phyloP scores from a whole-genome alignment of 345 rosid genomes.

The Eutrema heterophyllum region DNA sequence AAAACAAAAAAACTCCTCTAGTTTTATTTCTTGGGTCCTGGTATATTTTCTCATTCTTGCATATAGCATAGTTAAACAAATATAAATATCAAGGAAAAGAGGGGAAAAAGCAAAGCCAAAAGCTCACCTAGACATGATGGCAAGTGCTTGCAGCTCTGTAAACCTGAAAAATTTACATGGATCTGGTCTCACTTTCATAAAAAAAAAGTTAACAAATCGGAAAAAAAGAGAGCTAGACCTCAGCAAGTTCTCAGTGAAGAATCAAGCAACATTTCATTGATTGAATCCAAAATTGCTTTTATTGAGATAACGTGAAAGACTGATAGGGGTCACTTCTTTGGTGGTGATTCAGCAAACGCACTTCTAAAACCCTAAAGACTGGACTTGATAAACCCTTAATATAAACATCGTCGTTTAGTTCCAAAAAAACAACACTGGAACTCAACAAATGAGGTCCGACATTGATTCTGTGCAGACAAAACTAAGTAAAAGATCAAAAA shows the following conservation, averaged over 20 bases:
- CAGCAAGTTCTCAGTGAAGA: background rate
- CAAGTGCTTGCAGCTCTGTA: slow-evolving; percentile 12
- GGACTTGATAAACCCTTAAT: background rate
- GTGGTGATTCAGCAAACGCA: background rate
- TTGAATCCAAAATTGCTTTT: background rate
- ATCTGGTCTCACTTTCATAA: background rate
- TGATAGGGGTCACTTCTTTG: background rate
- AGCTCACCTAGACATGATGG: slow-evolving; percentile 30
- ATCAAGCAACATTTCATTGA: background rate
- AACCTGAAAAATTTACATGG: slow-evolving; percentile 7
- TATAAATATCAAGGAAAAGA: background rate
- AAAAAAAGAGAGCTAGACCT: background rate
- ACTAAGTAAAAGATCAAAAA: background rate
- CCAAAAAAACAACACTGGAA: background rate
- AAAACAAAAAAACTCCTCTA: background rate
- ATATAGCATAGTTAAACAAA: background rate
- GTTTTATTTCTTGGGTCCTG: background rate
- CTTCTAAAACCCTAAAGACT: slow-evolving; percentile 19
- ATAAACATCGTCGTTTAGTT: background rate
- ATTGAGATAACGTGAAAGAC: too few species aligned
- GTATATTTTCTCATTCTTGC: background rate
- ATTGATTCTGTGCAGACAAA: background rate
- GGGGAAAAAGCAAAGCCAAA: background rate
- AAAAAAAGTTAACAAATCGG: background rate
- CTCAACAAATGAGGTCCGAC: background rate